phyloP scores from a whole-genome alignment of 163 green algal genomes.

The Scenedesmus sp. region DNA sequence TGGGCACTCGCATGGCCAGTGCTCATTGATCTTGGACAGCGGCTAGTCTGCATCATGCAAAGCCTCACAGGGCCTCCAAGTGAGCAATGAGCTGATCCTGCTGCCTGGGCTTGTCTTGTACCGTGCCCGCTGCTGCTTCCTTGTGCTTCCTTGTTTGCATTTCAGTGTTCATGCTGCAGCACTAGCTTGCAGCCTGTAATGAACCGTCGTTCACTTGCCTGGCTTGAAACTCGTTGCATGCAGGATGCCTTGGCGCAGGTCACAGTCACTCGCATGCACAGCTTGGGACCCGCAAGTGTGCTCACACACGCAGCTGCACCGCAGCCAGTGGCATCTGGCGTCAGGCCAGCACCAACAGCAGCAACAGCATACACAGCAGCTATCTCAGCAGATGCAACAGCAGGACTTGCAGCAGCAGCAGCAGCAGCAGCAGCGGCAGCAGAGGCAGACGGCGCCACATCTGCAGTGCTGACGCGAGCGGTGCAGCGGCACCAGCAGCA shows the following conservation, averaged over 20 bases:
- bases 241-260: not conserved
- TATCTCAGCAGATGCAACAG: not conserved
- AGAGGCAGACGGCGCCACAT: not conserved
- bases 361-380: not conserved
- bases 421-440: not conserved
- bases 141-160: not conserved
- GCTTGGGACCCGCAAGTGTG: not conserved
- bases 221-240: too few species aligned
- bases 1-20: not conserved
- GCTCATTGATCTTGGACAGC: not conserved
- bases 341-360: not conserved
- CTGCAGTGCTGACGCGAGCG: not conserved
- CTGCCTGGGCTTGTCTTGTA: not conserved
- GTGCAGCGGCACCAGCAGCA: conserved; percentile 34
- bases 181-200: too few species aligned
- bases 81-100: not conserved
- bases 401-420: not conserved
- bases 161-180: not conserved
- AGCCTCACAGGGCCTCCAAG: not conserved
- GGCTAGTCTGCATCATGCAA: not conserved
- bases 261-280: not conserved
- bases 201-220: too few species aligned
- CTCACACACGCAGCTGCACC: not conserved
- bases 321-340: not conserved
- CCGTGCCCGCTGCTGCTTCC: not conserved